These are phyloP conservation scores for Plasmodiophora brassicae DNA, from an alignment of 208 protist species.

Conservation along the genomic window DNA sequence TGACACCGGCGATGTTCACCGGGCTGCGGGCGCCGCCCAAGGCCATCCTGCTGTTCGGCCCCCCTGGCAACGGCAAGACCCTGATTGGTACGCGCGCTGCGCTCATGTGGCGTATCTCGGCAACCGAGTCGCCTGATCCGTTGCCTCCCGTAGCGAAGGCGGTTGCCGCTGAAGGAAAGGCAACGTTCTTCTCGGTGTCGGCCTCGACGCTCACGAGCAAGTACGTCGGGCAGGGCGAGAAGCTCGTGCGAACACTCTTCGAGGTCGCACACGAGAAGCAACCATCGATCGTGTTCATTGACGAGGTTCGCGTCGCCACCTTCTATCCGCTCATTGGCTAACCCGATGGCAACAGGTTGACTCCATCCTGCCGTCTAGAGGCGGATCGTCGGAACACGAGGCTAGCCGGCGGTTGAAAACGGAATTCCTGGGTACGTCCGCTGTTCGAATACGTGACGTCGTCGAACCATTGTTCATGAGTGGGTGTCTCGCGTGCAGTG, in stretches of 20 bases:
- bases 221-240: conserved; percentile 71
- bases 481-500: no score
- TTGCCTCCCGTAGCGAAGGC: conserved; percentile 64
- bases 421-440: conserved; percentile 84
- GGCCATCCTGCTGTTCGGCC: conserved; percentile 50
- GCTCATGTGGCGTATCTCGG: neutral
- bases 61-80: conserved; percentile 58
- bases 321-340: neutral
- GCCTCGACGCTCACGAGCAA: conserved; percentile 73
- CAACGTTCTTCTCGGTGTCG: conserved; percentile 73
- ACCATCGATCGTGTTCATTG: conserved; percentile 73
- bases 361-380: conserved; percentile 61
- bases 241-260: conserved; percentile 76
- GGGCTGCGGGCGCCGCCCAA: conserved; percentile 43
- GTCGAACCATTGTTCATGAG: no score
- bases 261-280: conserved; percentile 61
- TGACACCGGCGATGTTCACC: conserved; percentile 63
- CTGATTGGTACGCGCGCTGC: conserved; percentile 59
- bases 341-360: conserved; percentile 67
- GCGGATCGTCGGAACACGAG: conserved; percentile 33
- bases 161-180: conserved; percentile 63
- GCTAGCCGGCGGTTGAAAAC: conserved; percentile 76
- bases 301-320: conserved; percentile 66
- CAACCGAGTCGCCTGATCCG: neutral
- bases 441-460: no score